Evolutionary conservation across 495 filamentous ascomycete species (phyloP), one percentile per base, ranked within the genome.

Genomic region (Penicillium odoratum): DNA sequence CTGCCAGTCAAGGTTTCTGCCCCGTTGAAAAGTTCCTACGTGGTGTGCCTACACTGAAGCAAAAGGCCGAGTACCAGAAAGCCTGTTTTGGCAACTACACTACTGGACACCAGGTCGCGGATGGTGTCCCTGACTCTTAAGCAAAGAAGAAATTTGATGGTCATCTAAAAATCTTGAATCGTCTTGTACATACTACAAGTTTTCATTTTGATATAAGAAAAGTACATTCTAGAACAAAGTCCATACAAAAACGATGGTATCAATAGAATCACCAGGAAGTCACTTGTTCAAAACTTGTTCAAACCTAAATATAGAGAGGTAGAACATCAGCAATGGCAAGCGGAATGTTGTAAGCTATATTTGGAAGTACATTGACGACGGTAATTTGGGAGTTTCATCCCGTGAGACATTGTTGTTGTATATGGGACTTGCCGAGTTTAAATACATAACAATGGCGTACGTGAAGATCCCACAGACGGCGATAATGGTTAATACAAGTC

Each of bases 21-120:
- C 42, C 53, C 4, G 50, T 72, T 10, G 30, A 63, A 13, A 55
- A 60, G 8, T 70, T 72, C 58, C 42, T 70, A 29, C 44, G 55
- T 6, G 47, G 47, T 10, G 59, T 72, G 16, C 61, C 65, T 0
- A 21, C 48, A 1, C 53, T 72, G 21, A 59, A 53, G 25, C 40
- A 66, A 48, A 52, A 67, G n/a, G 65, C 69, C 1, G 56, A 60
- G 57, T 72, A 72, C 47, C 69, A 70, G 51, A 45, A 61, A 30
- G 61, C 67, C 7, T 72, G 69, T 47, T 70, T 70, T 53, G 69
- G 67, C 9, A 51, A 65, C 25, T 70, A 70, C 21, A 47, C 45
- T 5, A 47, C 45, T 9, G 45, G 45, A 13, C 21, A 26, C 45
- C 45, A 47, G 25, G 45, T 47, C 25, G 45, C 45, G 11, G 25